Base-by-base conservation (phyloP, 2,329 filamentous ascomycete species). In the Pseudocercospora pini-densiflorae region DNA sequence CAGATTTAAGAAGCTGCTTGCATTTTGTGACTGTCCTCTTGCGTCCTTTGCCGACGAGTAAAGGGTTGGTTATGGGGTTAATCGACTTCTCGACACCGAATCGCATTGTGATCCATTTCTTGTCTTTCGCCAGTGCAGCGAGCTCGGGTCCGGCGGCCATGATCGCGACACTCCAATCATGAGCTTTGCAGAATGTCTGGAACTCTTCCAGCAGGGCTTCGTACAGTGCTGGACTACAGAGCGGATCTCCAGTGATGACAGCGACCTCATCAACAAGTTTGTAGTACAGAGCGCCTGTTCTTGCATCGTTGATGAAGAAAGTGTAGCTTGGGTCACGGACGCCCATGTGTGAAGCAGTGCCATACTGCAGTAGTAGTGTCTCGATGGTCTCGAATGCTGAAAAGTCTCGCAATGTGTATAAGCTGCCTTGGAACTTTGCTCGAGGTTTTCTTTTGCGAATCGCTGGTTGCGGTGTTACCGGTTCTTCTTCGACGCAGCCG, bases 11-110 rank as follows among this genome's bases (percentile, higher is more conserved):
- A 2, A 63, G 61, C 21, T 63, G 54, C 29, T 49, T 49, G 54
- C 54, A 63, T 59, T 63, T 63, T 1, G 51, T 36, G 21, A 63
- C 40, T 33, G 61, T 63, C 6, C 61, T n/a, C n/a, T 63, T 63
- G 31, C 61, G 53, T 51, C 61, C 53, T 24, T 29, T 45, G 10
- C 53, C 61, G 23, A 63, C 53, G 23, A 63, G 36, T 14, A 63
- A 19, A 10, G 51, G 36, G 21, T 59, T 63, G 7, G 61, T 49
- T 5, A 49, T 33, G 12, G 61, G 61, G 47, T 63, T 63, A 3
- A 63, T 14, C 7, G 29, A 27, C 19, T 63, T 63, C 19, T 63
- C 61, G 10, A 57, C 53, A 23, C 61, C 61, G 23, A 63, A 58
- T 5, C 53, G 31, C 53, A 63, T 63, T 3, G 49, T 58, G 12